Percentiles rank a stretch among this genome's conserved stretches.
Evolutionary conservation across 2,329 filamentous ascomycete species (phyloP).

Genomic region (Xylariaceae sp.): DNA sequence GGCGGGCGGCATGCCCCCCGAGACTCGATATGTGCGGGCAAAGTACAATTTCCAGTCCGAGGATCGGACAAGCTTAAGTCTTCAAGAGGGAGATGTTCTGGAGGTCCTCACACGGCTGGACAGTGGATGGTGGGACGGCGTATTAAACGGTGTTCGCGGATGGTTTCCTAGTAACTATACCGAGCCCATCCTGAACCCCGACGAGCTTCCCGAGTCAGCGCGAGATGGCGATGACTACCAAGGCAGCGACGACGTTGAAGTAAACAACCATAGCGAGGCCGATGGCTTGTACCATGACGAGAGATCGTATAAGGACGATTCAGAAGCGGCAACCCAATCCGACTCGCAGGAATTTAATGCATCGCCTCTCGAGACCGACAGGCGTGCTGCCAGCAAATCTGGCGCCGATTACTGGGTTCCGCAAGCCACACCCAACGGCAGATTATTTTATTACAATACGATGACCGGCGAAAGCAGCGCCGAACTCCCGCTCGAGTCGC

Average conservation of each 20-base stretch:
- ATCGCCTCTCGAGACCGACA: constrained; percentile 63
- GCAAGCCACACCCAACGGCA: constrained; percentile 87
- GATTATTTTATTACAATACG: constrained; percentile 97
- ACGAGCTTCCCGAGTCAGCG: constrained; percentile 62
- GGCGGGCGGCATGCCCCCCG: constrained; percentile 53
- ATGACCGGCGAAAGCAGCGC: constrained; percentile 92
- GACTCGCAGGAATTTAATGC: constrained; percentile 55
- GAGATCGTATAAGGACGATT: constrained; percentile 56
- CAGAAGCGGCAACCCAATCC: constrained; percentile 62
- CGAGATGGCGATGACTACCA: constrained; percentile 52
- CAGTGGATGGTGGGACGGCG: constrained; percentile 98
- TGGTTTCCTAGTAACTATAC: constrained; percentile 99
- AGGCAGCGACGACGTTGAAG: constrained; percentile 58
- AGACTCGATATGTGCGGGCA: constrained; percentile 85
- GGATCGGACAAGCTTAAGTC: constrained; percentile 93
- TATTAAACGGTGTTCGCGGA: constrained; percentile 91
- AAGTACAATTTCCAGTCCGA: constrained; percentile 98
- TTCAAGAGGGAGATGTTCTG: constrained; percentile 94
- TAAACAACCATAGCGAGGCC: constrained; percentile 39
- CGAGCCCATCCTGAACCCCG: constrained; percentile 71
- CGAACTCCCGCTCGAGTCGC: constrained; percentile 90
- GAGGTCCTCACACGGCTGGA: constrained; percentile 97
- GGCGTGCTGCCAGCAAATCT: constrained; percentile 51
- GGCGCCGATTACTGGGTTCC: constrained; percentile 98
- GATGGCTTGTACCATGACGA: background rate